A percentile compares a stretch with the other conserved stretches of the same genome.
phyloP scores from a whole-genome alignment of 495 filamentous ascomycete species.

The Penicillium dipodomyicola region DNA sequence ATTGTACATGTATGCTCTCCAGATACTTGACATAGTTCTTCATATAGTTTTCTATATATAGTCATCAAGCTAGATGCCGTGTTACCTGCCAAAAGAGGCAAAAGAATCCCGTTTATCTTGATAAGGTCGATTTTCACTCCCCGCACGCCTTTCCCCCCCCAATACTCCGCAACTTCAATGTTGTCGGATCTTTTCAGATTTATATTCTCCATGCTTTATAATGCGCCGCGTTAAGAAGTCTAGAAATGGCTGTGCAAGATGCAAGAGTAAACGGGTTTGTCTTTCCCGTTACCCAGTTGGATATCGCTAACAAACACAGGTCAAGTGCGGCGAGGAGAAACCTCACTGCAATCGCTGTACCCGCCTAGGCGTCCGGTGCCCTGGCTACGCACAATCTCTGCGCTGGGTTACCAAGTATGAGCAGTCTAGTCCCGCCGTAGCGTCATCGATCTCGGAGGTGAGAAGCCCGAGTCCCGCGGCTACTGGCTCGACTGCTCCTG shows the following conservation, averaged over 20 bases:
- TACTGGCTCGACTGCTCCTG: conserved; percentile 6
- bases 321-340: conserved; percentile 57
- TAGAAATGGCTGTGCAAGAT: conserved; percentile 46
- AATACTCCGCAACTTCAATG: conserved; percentile 11
- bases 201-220: conserved; percentile 1
- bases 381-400: conserved; percentile 52
- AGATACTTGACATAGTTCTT: not conserved
- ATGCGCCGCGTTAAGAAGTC: conserved; percentile 52
- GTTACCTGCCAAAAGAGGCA: conserved; percentile 12
- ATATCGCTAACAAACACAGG: conserved; percentile 27
- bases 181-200: conserved; percentile 1
- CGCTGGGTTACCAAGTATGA: conserved; percentile 56
- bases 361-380: conserved; percentile 49
- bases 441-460: conserved; percentile 10
- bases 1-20: not conserved
- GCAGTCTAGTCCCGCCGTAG: conserved; percentile 19
- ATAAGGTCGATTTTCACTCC: conserved; percentile 9
- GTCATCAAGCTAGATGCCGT: not conserved
- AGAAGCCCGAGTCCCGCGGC: conserved; percentile 15
- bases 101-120: conserved; percentile 18
- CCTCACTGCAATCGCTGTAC: conserved; percentile 52
- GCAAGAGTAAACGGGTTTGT: conserved; percentile 52
- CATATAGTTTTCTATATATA: not conserved
- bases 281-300: not conserved
- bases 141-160: conserved; percentile 17